Evolutionary conservation across 2,329 filamentous ascomycete species (phyloP), one percentile per base, ranked within the genome.

Genomic region (Chaetomium sp.): DNA sequence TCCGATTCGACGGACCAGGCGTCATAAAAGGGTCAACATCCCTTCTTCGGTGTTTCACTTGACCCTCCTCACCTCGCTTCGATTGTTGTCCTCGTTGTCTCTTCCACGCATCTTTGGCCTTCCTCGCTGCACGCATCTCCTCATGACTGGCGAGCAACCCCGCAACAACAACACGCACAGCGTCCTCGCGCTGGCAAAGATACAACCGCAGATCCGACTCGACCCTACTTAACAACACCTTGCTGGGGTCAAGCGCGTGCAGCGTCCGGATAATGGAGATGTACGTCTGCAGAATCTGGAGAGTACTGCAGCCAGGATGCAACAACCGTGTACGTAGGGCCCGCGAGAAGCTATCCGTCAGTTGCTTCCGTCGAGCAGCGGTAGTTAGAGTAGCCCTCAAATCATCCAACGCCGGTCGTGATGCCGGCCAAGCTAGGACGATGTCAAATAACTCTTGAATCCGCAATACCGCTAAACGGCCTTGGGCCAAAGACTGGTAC

Each of bases 221-320:
- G 45, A 91, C 87, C 41, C 87, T 80, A 65, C 88, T 85, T 3
- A 92, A 76, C 6, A 92, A 74, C 1, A 92, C 88, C 59, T 89
- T 88, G 49, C 88, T 89, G 49, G 87, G 80, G 64, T 92, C 88
- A 4, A 92, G 75, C 33, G 82, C 79, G 65, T 89, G 85, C 62
- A 91, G 90, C 0, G 86, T 85, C 56, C 84, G 82, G 58, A 92
- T 91, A 73, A 91, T 86, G 60, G 82, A 84, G 56, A 91, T 88
- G 69, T 92, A 92, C 2, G 87, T 84, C 62, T 85, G 84, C 49
- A 92, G 69, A 37, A 92, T 89, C 58, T 89, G 82, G 3, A 88
- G 77, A 1, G 88, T 91, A 14, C 87, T 90, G 42, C 86, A 79
- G 2, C 87, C 88, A 1, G 88, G 85, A 65, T 92, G 87, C 9